Conservation (phyloP, 2,329 filamentous ascomycete genomes). For the Bipolaris oryzae region DNA sequence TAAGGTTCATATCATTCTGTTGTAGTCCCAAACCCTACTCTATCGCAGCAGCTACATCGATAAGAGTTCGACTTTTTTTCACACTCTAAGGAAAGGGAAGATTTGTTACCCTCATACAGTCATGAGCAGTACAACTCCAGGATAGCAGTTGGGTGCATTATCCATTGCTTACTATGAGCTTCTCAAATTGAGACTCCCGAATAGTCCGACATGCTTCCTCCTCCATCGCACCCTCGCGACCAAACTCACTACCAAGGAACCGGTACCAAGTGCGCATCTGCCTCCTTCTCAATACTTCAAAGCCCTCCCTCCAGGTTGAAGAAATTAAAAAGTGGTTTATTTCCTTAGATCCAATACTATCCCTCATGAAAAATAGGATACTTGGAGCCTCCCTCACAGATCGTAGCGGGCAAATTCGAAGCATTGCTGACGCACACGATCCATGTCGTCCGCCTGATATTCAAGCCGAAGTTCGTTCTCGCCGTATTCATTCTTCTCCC, state of each 20-base stretch:
- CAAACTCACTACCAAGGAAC: not conserved
- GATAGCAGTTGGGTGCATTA: no score
- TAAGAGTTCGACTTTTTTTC: no score
- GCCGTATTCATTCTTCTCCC: slow-evolving; percentile 1
- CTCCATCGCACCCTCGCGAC: not conserved
- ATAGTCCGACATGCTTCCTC: not conserved
- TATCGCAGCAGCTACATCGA: no score
- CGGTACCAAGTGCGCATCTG: not conserved
- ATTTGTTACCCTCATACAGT: no score
- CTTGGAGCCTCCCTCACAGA: not conserved
- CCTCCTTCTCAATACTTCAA: not conserved
- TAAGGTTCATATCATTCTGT: no score
- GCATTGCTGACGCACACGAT: slow-evolving; percentile 2
- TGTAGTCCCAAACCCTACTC: no score
- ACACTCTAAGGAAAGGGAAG: no score
- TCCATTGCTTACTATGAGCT: not conserved
- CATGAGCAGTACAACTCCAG: no score
- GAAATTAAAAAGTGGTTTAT: not conserved
- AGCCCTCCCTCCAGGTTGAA: not conserved
- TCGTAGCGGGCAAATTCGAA: not conserved
- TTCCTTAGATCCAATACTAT: not conserved
- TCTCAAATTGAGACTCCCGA: not conserved
- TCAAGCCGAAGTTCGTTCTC: not conserved
- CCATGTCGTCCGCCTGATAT: not conserved
- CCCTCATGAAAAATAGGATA: not conserved